Evolutionary conservation across 2,329 filamentous ascomycete species (phyloP), one percentile per base, ranked within the genome.

Genomic region (Diaporthe sp.): DNA sequence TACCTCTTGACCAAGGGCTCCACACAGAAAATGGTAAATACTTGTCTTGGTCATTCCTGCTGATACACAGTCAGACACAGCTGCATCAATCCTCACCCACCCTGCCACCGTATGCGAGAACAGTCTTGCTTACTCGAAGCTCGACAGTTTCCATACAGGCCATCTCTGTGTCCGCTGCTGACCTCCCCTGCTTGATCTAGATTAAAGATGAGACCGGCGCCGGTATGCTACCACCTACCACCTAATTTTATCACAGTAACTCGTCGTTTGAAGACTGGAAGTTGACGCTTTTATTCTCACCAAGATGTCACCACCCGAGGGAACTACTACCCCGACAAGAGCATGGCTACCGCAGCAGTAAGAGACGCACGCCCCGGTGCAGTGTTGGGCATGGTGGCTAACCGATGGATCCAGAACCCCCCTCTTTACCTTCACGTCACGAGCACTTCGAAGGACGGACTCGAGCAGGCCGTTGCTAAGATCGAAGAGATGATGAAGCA

Each of bases 161-260:
- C 85, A 88, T 90, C 91, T 93, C 92, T 92, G 92, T 94, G 93
- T 91, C 94, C 95, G 92, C 92, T 97, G 95, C 96, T 98, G 92
- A 98, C 96, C 92, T 93, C 90, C 87, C 87, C 87, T 93, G 90
- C 92, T 91, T 97, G 92, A 94, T 94, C 82, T 96, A 99, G 97
- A 99, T 99, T 83, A 98, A 98, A 93, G 96, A 98, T 89, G 95
- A 98, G 83, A 98, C 96, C 93, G 97, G 97, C 91, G 96, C 97
- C 90, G 97, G 97, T 99, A 99, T 93, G 96, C 92, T 89, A 87
- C 85, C 88, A 87, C 86, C 87, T 84, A 86, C 85, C 84, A 86
- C 85, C 84, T 85, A 85, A 84, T 82, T 84, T 49, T 53, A 55
- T 39, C 42, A 58, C 49, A 51, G 42, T 37, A 42, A 28, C 31